These are phyloP conservation scores for Plasmodium reichenowi DNA, from an alignment of 169 alveolate genomes.

Conservation along the genomic window DNA sequence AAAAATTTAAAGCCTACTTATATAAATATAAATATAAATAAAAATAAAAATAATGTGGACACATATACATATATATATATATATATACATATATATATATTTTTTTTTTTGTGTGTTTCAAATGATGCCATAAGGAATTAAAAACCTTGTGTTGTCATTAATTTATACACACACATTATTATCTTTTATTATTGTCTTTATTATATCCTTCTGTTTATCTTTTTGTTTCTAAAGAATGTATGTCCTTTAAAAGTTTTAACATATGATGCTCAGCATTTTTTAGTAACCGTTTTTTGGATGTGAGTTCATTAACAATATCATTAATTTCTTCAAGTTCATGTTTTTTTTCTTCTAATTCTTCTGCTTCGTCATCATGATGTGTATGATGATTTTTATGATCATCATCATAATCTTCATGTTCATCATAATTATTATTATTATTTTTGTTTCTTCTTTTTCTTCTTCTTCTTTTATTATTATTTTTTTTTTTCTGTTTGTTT, in stretches of 20 bases:
- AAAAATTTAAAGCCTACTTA: too few relatives aligned
- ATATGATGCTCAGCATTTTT: slow-evolving; percentile 36
- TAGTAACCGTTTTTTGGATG: slow-evolving; percentile 27
- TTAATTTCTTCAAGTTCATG: slow-evolving; percentile 32
- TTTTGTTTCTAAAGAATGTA: slow-evolving; percentile 31
- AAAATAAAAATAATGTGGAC: too few relatives aligned
- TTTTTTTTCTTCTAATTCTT: slow-evolving; percentile 5
- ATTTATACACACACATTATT: too few relatives aligned
- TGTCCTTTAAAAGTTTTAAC: slow-evolving; percentile 12
- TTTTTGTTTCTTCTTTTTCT: background rate
- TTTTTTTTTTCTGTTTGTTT: slow-evolving; percentile 1
- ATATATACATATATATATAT: too few relatives aligned
- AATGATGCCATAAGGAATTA: too few relatives aligned
- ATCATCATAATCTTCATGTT: background rate
- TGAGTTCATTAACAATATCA: slow-evolving; percentile 20
- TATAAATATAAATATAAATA: too few relatives aligned
- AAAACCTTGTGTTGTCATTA: too few relatives aligned
- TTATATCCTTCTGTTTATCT: background rate
- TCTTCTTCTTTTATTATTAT: background rate
- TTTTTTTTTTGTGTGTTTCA: too few relatives aligned
- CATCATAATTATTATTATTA: background rate
- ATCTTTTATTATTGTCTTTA: too few relatives aligned
- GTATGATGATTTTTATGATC: background rate
- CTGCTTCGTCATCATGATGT: background rate
- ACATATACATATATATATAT: too few relatives aligned